Evolutionary conservation across 495 filamentous ascomycete species (phyloP).

Genomic region (Trichoderma reesei): DNA sequence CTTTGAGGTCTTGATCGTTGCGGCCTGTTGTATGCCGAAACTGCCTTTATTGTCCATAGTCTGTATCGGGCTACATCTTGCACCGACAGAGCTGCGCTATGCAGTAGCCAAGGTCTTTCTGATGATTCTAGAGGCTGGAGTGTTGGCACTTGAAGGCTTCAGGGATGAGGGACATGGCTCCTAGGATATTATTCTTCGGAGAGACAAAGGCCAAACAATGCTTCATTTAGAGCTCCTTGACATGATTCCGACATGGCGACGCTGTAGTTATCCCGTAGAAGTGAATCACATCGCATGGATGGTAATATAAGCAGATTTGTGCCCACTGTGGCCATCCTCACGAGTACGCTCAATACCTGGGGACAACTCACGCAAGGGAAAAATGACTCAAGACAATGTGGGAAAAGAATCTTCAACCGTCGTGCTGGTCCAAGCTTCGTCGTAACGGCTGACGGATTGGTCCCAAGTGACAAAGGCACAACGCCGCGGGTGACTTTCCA

Average conservation of each 20-base stretch:
- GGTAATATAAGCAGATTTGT: too few species aligned
- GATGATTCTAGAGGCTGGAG: constrained; percentile 21
- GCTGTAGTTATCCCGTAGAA: too few species aligned
- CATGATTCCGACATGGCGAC: background rate
- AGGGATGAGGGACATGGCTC: constrained; percentile 32
- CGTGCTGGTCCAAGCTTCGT: too few species aligned
- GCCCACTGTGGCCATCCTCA: too few species aligned
- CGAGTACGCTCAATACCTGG: too few species aligned
- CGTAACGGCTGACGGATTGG: too few species aligned
- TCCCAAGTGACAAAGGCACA: background rate
- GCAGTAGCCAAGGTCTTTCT: constrained; percentile 23
- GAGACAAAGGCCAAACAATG: constrained; percentile 35
- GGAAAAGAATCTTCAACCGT: too few species aligned
- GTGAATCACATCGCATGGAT: too few species aligned
- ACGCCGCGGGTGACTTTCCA: background rate
- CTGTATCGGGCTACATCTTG: constrained; percentile 26
- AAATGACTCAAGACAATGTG: too few species aligned
- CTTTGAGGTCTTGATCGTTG: constrained; percentile 24
- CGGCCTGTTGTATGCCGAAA: background rate
- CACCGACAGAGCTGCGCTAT: constrained; percentile 24
- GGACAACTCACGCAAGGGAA: too few species aligned
- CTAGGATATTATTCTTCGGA: constrained; percentile 33
- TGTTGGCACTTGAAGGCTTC: constrained; percentile 31
- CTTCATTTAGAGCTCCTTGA: constrained; percentile 24
- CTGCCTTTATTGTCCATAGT: constrained; percentile 17